Percentiles rank a stretch among this genome's conserved stretches.
phyloP scores from a whole-genome alignment of 1,139 yeast species.

The Sugiyamaella novakii region DNA sequence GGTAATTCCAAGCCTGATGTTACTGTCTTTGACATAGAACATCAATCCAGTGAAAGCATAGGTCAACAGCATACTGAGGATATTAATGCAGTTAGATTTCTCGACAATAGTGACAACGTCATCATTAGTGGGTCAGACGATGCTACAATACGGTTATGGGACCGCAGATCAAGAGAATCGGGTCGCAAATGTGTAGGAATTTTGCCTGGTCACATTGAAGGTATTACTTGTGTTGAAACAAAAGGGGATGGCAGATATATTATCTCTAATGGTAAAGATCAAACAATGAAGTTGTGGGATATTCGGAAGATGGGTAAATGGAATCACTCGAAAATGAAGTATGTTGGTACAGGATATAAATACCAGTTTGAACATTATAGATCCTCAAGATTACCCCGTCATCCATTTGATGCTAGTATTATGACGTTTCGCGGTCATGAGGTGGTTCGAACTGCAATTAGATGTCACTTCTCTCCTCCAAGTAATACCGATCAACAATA shows the following conservation, averaged over 20 bases:
- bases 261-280: slow-evolving; percentile 41
- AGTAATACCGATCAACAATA: slow-evolving; percentile 37
- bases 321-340: slow-evolving; percentile 11
- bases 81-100: slow-evolving; percentile 68
- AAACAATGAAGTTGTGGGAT: slow-evolving; percentile 42
- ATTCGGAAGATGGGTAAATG: slow-evolving; percentile 30
- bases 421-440: slow-evolving; percentile 41
- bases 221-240: slow-evolving; percentile 39
- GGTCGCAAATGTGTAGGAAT: slow-evolving; percentile 56
- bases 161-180: slow-evolving; percentile 53
- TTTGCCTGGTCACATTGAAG: slow-evolving; percentile 72
- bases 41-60: slow-evolving; percentile 17
- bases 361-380: slow-evolving; percentile 36
- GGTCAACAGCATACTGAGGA: slow-evolving; percentile 28
- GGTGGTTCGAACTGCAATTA: slow-evolving; percentile 38
- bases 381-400: slow-evolving; percentile 31
- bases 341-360: slow-evolving; percentile 32
- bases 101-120: slow-evolving; percentile 71
- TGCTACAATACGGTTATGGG: slow-evolving; percentile 83
- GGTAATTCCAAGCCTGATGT: slow-evolving; percentile 30
- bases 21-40: slow-evolving; percentile 25
- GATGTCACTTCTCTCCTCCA: slow-evolving; percentile 41
- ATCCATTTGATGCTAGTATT: slow-evolving; percentile 37
- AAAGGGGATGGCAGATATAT: slow-evolving; percentile 37
- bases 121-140: slow-evolving; percentile 84